phyloP scores from a whole-genome alignment of 2,329 filamentous ascomycete species.

The Monosporascus sp. region DNA sequence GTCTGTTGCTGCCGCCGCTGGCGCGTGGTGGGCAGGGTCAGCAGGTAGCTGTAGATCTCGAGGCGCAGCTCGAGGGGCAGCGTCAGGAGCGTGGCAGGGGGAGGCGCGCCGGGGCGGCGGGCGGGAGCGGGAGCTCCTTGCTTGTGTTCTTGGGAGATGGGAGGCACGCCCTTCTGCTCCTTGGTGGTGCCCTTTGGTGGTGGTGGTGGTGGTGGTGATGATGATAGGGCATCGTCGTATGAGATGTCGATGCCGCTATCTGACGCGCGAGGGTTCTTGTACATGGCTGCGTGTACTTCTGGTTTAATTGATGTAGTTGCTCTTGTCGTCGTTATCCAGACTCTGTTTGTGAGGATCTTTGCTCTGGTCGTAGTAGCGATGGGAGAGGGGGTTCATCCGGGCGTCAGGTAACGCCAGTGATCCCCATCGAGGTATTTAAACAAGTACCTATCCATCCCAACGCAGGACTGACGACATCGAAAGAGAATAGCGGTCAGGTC shows the following conservation, averaged over 20 bases:
- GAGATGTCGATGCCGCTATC: not conserved
- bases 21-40: constrained; percentile 25
- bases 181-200: not conserved
- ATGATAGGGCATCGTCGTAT: not conserved
- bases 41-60: constrained; percentile 40
- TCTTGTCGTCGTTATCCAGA: too few species aligned
- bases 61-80: constrained; percentile 42
- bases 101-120: constrained; percentile 16
- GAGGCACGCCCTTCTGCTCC: not conserved
- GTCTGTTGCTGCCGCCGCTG: not conserved
- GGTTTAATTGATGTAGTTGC: too few species aligned
- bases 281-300: not conserved
- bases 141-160: not conserved
- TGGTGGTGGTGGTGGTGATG: not conserved
- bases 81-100: constrained; percentile 27
- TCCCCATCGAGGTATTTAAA: too few species aligned
- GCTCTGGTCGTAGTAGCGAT: too few species aligned
- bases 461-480: too few species aligned
- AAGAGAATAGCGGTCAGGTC: too few species aligned
- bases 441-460: too few species aligned
- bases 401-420: too few species aligned
- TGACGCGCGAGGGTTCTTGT: not conserved
- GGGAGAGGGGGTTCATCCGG: too few species aligned
- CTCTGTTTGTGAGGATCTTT: too few species aligned
- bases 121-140: not conserved